phyloP scores from a whole-genome alignment of 345 rosid species.

The Euphorbia peplus region DNA sequence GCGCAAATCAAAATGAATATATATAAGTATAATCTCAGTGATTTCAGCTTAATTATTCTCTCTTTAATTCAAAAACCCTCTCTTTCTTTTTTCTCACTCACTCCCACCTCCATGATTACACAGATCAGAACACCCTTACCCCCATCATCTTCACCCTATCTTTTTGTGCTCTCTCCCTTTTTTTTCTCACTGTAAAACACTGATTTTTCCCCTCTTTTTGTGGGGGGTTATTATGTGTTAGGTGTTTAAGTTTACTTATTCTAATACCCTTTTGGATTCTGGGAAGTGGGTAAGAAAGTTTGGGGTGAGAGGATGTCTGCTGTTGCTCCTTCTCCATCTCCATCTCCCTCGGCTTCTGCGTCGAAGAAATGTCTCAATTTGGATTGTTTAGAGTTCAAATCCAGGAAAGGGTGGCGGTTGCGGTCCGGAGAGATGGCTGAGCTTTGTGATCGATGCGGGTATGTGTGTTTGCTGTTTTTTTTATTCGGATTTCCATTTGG shows the following conservation, averaged over 20 bases:
- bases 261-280: neutral
- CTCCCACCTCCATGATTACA: constrained; percentile 20
- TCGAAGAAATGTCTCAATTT: constrained; percentile 67
- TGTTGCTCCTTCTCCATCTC: constrained; percentile 12
- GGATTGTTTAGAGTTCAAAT: constrained; percentile 59
- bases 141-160: constrained; percentile 5
- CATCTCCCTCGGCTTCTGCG: constrained; percentile 37
- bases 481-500: neutral
- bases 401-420: constrained; percentile 83
- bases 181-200: neutral
- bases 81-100: constrained; percentile 13
- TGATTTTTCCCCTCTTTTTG: neutral
- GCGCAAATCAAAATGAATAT: neutral
- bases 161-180: neutral
- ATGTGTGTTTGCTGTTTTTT: constrained; percentile 18
- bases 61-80: constrained; percentile 8
- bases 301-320: constrained; percentile 12
- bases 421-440: constrained; percentile 79
- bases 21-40: too few relatives aligned
- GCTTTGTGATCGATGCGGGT: constrained; percentile 98
- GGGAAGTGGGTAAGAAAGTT: neutral
- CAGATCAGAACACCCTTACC: constrained; percentile 28
- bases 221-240: neutral
- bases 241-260: neutral
- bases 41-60: too few relatives aligned